phyloP scores from a whole-genome alignment of 306 rosid genomes.

The Sesbania bispinosa region DNA sequence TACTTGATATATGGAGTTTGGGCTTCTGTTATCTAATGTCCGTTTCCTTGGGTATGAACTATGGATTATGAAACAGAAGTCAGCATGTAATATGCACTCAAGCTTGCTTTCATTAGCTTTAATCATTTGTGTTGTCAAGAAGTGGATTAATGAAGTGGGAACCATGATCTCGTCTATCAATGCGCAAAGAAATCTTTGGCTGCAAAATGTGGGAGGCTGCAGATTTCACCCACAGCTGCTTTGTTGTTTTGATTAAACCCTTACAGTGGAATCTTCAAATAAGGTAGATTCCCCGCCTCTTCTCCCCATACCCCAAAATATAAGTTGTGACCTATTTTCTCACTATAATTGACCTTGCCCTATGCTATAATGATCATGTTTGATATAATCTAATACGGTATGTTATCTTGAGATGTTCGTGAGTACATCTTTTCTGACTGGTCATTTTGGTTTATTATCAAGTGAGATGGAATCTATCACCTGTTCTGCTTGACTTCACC shows the following conservation, averaged over 20 bases:
- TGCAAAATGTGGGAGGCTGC: constrained; percentile 60
- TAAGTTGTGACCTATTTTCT: constrained; percentile 3
- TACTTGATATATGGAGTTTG: constrained; percentile 56
- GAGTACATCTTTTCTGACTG: constrained; percentile 10
- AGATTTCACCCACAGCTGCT: constrained; percentile 48
- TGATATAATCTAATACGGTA: background rate
- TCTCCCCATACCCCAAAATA: background rate
- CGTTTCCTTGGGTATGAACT: constrained; percentile 50
- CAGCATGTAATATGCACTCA: constrained; percentile 42
- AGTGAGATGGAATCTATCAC: constrained; percentile 33
- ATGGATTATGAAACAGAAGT: constrained; percentile 52
- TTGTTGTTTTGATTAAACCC: constrained; percentile 43
- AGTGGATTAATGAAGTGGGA: constrained; percentile 47
- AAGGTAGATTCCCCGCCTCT: constrained; percentile 61
- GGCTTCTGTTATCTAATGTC: constrained; percentile 46
- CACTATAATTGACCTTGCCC: constrained; percentile 16
- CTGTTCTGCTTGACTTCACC: constrained; percentile 17
- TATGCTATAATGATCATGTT: background rate
- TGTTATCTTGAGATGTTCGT: constrained; percentile 22
- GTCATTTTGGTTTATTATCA: constrained; percentile 27
- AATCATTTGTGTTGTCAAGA: constrained; percentile 42
- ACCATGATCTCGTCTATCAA: constrained; percentile 41
- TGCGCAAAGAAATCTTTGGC: constrained; percentile 50
- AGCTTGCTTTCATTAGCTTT: constrained; percentile 43
- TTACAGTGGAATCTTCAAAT: constrained; percentile 47